Evolutionary conservation across 345 rosid genomes (phyloP), one percentile per base, ranked within the genome.

Genomic region (Microcos paniculata): DNA sequence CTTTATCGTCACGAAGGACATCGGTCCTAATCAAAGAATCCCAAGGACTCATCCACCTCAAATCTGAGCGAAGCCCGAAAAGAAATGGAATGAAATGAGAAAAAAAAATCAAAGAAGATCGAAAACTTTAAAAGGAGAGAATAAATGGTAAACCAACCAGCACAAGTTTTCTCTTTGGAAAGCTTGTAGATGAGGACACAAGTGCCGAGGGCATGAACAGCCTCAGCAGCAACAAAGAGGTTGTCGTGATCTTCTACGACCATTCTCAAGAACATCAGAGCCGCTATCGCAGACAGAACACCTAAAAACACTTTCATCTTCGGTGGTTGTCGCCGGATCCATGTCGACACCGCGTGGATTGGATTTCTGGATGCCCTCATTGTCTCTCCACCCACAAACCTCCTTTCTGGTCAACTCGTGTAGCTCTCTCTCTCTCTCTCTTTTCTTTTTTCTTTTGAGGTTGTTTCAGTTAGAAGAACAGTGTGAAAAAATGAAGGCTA

Each of bases 281-380:
- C 87, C 24, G 86, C 81, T 84, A 95, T 81, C 72, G 86, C 98
- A n/a, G 89, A 78, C 0, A 89, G 77, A 76, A 87, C 87, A 14
- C 88, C 92, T 53, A 91, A 82, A 76, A 90, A 84, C n/a, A 85
- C 90, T 85, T 89, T 92, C 62, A 92, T 85, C 84, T 90, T 92
- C 8, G 95, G 91, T n/a, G 97, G 97, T 81, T 92, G 97, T 83
- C 92, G 90, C 18, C 97, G 88, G 43, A 91, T 88, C 98, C 98
- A 92, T 78, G 88, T 79, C 71, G 89, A 77, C 75, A 90, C 79
- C 67, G 85, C 87, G 80, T 85, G 87, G 81, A 94, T 89, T 80
- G 91, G 89, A 76, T 84, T 89, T 84, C 76, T 78, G 77, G 81
- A 77, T 65, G 85, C 79, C 86, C 85, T 89, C 97, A 90, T 92